Conservation (phyloP, 2,329 filamentous ascomycete genomes). For the Exophiala bonariae region DNA sequence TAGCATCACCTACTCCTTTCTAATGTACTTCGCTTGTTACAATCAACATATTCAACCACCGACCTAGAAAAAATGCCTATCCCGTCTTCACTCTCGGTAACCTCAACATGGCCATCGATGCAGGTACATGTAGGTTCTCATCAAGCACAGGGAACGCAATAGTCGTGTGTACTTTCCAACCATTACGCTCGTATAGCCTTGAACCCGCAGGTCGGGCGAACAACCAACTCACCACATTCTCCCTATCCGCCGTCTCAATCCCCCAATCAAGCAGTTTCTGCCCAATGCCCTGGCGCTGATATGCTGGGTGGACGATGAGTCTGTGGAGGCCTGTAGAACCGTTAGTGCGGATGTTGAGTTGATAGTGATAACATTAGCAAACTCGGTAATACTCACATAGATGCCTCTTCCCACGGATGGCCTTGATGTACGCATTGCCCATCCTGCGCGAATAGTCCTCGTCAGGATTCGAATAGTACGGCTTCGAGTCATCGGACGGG, state of each 20-base stretch:
- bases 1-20: too few species aligned
- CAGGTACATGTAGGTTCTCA: slow-evolving; percentile 13
- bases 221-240: slow-evolving; percentile 24
- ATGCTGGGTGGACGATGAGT: slow-evolving; percentile 20
- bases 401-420: slow-evolving; percentile 24
- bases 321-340: slow-evolving; percentile 21
- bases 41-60: too few species aligned
- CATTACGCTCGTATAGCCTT: slow-evolving; percentile 20
- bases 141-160: slow-evolving; percentile 12
- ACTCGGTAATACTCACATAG: slow-evolving; percentile 17
- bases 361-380: neutral
- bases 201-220: slow-evolving; percentile 21
- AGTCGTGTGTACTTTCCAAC: slow-evolving; percentile 14
- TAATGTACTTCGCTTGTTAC: too few species aligned
- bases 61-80: too few species aligned
- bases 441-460: slow-evolving; percentile 13
- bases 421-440: slow-evolving; percentile 14
- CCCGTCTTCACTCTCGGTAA: slow-evolving; percentile 4
- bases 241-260: slow-evolving; percentile 18
- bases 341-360: too few species aligned
- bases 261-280: slow-evolving; percentile 23
- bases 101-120: slow-evolving; percentile 20
- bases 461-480: slow-evolving; percentile 14
- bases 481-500: slow-evolving; percentile 3
- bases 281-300: slow-evolving; percentile 23